Evolutionary conservation across 805 yeast species (phyloP).

Genomic region (Cyberlindnera xylosilytica): DNA sequence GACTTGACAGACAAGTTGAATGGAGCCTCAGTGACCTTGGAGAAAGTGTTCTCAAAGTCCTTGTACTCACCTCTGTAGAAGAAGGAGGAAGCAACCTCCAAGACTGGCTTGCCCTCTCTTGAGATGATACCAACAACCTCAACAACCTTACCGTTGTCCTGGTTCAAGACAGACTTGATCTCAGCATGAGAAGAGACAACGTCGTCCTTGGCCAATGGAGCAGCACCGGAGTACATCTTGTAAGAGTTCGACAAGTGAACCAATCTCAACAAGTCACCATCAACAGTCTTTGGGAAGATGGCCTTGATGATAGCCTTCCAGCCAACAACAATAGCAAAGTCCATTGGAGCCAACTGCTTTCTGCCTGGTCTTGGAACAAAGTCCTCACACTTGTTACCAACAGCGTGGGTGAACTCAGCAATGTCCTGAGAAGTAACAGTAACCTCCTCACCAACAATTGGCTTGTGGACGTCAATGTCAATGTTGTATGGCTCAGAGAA

Average conservation of each 20-base stretch:
- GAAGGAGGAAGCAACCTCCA: conserved; percentile 94
- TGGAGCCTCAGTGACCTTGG: conserved; percentile 82
- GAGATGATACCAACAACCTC: conserved; percentile 89
- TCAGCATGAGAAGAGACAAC: conserved; percentile 78
- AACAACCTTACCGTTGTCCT: conserved; percentile 90
- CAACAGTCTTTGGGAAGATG: conserved; percentile 94
- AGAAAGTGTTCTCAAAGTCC: conserved; percentile 91
- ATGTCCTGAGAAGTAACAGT: conserved; percentile 73
- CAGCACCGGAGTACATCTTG: conserved; percentile 88
- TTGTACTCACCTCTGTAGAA: conserved; percentile 90
- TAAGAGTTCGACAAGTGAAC: conserved; percentile 96
- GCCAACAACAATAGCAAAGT: conserved; percentile 96
- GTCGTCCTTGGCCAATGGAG: conserved; percentile 86
- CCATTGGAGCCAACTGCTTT: conserved; percentile 94
- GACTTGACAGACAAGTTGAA: conserved; percentile 70
- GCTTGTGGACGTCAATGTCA: conserved; percentile 66
- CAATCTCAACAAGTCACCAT: conserved; percentile 90
- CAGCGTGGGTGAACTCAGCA: conserved; percentile 92
- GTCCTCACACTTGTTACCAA: conserved; percentile 96
- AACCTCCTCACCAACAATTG: conserved; percentile 66
- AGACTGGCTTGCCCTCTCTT: conserved; percentile 73
- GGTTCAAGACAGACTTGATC: conserved; percentile 84
- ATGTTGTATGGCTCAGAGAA: conserved; percentile 63
- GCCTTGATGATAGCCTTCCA: conserved; percentile 98
- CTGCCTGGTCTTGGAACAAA: conserved; percentile 87